phyloP scores from a whole-genome alignment of 495 filamentous ascomycete genomes.

The Aspergillus avenaceus region DNA sequence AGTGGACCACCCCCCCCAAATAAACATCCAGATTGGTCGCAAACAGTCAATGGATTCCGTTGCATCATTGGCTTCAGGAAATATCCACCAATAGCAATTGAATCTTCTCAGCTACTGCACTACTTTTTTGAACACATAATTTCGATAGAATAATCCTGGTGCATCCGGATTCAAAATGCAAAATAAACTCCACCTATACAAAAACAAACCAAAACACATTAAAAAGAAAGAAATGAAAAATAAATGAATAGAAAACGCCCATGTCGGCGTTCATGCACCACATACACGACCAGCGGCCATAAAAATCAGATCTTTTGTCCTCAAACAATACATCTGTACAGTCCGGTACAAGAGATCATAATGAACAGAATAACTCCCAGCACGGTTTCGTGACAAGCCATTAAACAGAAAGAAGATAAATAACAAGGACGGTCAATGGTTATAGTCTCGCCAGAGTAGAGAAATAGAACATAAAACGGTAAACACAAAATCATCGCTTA shows the following conservation, averaged over 20 bases:
- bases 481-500: slow-evolving; percentile 9
- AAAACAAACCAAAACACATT: slow-evolving; percentile 5
- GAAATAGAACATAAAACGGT: slow-evolving; percentile 3
- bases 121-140: too few relatives aligned
- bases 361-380: neutral
- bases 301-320: slow-evolving; percentile 2
- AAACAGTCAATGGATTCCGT: neutral
- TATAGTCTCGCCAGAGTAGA: too few relatives aligned
- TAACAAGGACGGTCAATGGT: too few relatives aligned
- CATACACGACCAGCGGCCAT: neutral
- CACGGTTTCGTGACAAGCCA: slow-evolving; percentile 4
- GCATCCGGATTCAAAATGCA: neutral
- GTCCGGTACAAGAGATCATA: neutral
- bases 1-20: neutral
- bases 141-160: neutral
- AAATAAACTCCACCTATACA: neutral
- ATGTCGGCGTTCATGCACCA: neutral
- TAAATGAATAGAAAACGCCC: slow-evolving; percentile 11
- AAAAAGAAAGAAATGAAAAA: slow-evolving; percentile 16
- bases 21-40: neutral
- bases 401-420: neutral
- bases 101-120: neutral
- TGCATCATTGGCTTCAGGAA: neutral
- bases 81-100: neutral
- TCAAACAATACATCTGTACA: neutral